Evolutionary conservation across 441 rosid species (phyloP).

Genomic region (Adansonia gregorii): DNA sequence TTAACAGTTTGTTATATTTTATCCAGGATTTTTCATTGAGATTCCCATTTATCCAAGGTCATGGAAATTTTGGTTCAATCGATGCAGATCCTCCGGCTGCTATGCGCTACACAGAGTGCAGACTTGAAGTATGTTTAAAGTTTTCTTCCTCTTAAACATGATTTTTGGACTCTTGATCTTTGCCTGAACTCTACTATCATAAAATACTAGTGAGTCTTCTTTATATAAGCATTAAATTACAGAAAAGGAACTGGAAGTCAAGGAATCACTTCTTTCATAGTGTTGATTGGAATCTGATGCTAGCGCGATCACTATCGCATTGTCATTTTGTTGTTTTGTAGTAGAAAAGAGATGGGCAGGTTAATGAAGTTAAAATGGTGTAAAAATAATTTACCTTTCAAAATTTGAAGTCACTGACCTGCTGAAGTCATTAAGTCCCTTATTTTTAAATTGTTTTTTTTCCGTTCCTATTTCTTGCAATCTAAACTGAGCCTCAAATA

Average conservation of each 20-base stretch:
- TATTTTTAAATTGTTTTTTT: neutral
- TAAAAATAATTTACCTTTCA: neutral
- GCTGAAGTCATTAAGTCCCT: neutral
- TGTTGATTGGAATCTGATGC: slow-evolving; percentile 6
- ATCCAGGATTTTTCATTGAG: slow-evolving; percentile 84
- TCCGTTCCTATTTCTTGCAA: too few relatives aligned
- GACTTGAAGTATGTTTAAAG: slow-evolving; percentile 70
- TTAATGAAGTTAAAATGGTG: neutral
- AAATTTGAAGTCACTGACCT: neutral
- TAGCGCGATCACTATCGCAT: neutral
- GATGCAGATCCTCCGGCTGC: slow-evolving; percentile 99
- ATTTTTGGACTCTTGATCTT: neutral
- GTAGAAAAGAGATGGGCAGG: neutral
- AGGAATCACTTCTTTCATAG: neutral
- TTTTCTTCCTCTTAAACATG: slow-evolving; percentile 16
- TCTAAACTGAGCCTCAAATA: neutral
- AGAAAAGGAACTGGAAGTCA: neutral
- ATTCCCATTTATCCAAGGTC: slow-evolving; percentile 87
- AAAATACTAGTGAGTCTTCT: slow-evolving; percentile 7
- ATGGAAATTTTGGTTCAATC: slow-evolving; percentile 95
- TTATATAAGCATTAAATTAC: neutral
- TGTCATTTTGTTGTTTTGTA: neutral
- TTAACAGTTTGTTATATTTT: slow-evolving; percentile 20
- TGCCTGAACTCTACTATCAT: neutral
- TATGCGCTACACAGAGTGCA: slow-evolving; percentile 97